phyloP scores from a whole-genome alignment of 192 early-diverging fungal genomes.

The Allomyces macrogynus region DNA sequence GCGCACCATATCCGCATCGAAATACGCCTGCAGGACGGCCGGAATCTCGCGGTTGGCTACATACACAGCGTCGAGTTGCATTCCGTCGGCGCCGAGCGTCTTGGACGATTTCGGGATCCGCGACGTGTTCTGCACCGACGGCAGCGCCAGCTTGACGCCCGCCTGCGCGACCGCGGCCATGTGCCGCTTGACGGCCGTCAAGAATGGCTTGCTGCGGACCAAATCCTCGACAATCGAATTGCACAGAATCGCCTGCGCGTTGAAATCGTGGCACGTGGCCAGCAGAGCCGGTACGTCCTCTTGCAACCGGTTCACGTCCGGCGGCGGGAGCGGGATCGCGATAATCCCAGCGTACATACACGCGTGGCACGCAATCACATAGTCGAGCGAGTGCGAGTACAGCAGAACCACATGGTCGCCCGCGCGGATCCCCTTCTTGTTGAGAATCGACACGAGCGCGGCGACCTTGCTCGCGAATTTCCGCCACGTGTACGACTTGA shows the following conservation, averaged over 20 bases:
- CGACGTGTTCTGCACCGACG: neutral
- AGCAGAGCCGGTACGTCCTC: conserved; percentile 15
- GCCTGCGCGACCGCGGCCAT: neutral
- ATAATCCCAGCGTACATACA: conserved; percentile 17
- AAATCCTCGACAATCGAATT: conserved; percentile 11
- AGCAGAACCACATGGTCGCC: conserved; percentile 11
- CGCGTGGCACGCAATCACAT: conserved; percentile 15
- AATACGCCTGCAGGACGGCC: conserved; percentile 9
- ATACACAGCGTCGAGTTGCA: neutral
- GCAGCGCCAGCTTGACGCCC: neutral
- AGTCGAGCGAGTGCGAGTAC: conserved; percentile 9
- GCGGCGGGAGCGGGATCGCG: conserved; percentile 10
- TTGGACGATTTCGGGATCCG: neutral
- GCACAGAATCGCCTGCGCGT: conserved; percentile 9
- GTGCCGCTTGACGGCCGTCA: neutral
- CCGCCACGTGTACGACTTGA: conserved; percentile 5
- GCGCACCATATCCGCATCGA: conserved; percentile 8
- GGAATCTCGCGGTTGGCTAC: neutral
- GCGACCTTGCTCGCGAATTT: conserved; percentile 11
- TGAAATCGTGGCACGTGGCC: conserved; percentile 8
- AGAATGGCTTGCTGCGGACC: neutral
- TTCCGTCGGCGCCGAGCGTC: neutral
- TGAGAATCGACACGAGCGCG: conserved; percentile 12
- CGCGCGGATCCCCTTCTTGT: conserved; percentile 8
- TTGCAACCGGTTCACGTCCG: conserved; percentile 8